These are phyloP conservation scores for Cupressus sempervirens DNA, from an alignment of 75 land plant species.

Conservation along the genomic window DNA sequence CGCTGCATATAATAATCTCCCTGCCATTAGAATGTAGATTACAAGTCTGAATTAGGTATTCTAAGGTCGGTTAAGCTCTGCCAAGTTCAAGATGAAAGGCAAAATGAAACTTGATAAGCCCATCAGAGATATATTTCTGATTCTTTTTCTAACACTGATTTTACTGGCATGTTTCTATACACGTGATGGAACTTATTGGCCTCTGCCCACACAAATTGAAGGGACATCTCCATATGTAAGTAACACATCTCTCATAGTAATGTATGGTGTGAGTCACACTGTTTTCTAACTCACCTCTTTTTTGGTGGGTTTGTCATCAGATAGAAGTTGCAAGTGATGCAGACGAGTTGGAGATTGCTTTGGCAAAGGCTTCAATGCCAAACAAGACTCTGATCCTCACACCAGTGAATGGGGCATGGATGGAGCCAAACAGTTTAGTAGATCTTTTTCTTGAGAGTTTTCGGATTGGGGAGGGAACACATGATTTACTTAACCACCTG, in stretches of 20 bases:
- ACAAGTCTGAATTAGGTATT: no score
- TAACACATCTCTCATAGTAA: not conserved
- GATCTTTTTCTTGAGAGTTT: no score
- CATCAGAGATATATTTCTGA: not conserved
- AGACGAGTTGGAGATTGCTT: constrained; percentile 32
- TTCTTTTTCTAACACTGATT: not conserved
- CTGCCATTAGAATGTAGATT: no score
- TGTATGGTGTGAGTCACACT: not conserved
- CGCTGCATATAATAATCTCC: no score
- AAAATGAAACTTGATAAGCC: not conserved
- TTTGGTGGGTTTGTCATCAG: not conserved
- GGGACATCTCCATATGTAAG: not conserved
- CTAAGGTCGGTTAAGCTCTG: no score
- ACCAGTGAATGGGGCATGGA: no score
- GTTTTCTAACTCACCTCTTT: not conserved
- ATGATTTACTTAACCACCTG: not conserved
- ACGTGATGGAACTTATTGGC: not conserved
- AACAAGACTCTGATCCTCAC: constrained; percentile 37
- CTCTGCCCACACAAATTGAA: not conserved
- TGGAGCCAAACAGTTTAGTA: no score
- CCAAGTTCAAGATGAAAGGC: not conserved
- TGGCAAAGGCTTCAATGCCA: constrained; percentile 31
- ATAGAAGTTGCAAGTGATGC: not conserved
- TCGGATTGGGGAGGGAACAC: no score
- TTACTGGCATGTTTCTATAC: not conserved